phyloP scores from a whole-genome alignment of 129 eudicot genomes.

The Cynara cardunculus region DNA sequence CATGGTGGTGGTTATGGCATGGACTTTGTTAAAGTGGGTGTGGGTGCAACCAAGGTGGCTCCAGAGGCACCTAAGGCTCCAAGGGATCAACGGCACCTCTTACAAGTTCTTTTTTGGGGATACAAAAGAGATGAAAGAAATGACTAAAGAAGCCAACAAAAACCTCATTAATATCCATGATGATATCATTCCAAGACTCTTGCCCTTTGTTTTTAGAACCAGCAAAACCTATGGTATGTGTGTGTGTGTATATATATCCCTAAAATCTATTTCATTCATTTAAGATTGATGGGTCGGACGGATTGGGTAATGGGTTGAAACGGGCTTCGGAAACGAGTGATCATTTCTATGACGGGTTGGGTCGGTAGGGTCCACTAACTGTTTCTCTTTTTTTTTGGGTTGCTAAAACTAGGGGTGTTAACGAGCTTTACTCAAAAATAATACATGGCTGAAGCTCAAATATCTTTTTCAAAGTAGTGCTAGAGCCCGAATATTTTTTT shows the following conservation, averaged over 20 bases:
- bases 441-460: too few relatives aligned
- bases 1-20: conserved; percentile 16
- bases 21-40: conserved; percentile 39
- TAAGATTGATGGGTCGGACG: neutral
- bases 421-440: too few relatives aligned
- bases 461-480: too few relatives aligned
- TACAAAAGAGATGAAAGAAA: conserved; percentile 11
- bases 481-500: too few relatives aligned
- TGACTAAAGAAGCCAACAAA: conserved; percentile 28
- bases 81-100: conserved; percentile 34
- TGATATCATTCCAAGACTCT: conserved; percentile 24
- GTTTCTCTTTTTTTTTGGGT: too few relatives aligned
- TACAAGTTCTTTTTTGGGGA: conserved; percentile 34
- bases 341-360: too few relatives aligned
- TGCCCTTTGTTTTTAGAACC: conserved; percentile 23
- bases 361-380: too few relatives aligned
- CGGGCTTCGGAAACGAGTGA: neutral
- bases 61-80: conserved; percentile 30
- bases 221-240: conserved; percentile 18
- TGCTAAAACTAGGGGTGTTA: too few relatives aligned
- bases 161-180: conserved; percentile 25
- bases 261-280: neutral
- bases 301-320: neutral
- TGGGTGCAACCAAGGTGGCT: conserved; percentile 36
- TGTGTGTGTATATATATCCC: neutral